Conservation (phyloP, 2,329 filamentous ascomycete genomes). For the Thyridium curvatum region DNA sequence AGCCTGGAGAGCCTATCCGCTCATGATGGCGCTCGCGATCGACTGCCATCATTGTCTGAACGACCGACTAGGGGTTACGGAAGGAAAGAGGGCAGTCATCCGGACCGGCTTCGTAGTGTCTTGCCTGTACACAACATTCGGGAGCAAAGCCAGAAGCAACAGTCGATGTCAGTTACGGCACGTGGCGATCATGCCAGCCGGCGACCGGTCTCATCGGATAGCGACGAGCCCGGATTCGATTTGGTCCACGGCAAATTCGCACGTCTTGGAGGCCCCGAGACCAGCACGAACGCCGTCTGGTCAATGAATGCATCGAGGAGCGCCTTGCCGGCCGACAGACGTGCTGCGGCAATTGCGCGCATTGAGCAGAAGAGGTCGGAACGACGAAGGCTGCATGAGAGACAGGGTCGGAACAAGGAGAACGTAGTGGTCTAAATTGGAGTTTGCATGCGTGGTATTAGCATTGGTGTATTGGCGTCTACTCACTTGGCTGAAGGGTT, state of each 20-base stretch:
- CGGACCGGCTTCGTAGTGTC: too few species aligned
- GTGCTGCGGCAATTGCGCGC: slow-evolving; percentile 47
- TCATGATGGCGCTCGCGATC: too few species aligned
- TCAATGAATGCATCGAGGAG: slow-evolving; percentile 33
- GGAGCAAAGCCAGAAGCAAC: neutral
- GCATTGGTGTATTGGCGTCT: too few species aligned
- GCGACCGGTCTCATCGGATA: slow-evolving; percentile 16
- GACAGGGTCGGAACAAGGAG: slow-evolving; percentile 39
- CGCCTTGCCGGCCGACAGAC: slow-evolving; percentile 41
- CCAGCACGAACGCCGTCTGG: slow-evolving; percentile 21
- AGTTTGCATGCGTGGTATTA: neutral
- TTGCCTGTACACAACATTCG: too few species aligned
- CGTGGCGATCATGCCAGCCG: neutral
- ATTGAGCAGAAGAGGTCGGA: slow-evolving; percentile 49
- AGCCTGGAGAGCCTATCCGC: too few species aligned
- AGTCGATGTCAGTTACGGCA: neutral
- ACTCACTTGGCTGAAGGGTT: too few species aligned
- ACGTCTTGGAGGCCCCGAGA: slow-evolving; percentile 33
- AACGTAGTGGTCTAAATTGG: slow-evolving; percentile 29
- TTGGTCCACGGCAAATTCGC: slow-evolving; percentile 38
- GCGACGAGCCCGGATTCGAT: slow-evolving; percentile 32
- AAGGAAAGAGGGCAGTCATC: too few species aligned
- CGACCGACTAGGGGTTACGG: too few species aligned
- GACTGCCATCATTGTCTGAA: too few species aligned
- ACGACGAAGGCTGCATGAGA: slow-evolving; percentile 31